Conservation (phyloP, 495 filamentous ascomycete species). For the Daldinia decipiens region DNA sequence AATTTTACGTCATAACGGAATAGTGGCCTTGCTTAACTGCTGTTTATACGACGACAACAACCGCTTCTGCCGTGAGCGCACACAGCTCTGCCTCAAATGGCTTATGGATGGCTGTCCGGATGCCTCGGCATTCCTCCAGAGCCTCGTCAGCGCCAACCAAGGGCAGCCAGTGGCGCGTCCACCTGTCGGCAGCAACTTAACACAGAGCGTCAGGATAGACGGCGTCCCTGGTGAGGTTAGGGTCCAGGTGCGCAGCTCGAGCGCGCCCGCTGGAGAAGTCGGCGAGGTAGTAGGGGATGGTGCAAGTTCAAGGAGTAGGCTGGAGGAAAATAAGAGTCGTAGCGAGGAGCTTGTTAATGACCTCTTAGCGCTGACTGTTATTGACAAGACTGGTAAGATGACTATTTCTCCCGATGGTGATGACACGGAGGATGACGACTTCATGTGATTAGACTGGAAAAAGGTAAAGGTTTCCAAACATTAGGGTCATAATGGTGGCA, state of each 20-base stretch:
- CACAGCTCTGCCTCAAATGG: constrained; percentile 89
- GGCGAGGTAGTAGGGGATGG: constrained; percentile 22
- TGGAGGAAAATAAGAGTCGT: constrained; percentile 49
- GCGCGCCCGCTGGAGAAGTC: constrained; percentile 38
- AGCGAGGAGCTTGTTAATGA: constrained; percentile 56
- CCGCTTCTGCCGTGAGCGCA: constrained; percentile 89
- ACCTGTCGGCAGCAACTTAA: constrained; percentile 14
- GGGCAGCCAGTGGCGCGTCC: constrained; percentile 18
- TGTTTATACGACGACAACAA: constrained; percentile 88
- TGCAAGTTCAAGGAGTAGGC: constrained; percentile 28
- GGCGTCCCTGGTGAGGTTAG: constrained; percentile 58
- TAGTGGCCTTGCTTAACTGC: constrained; percentile 86
- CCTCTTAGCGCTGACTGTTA: constrained; percentile 52
- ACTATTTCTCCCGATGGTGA: constrained; percentile 48
- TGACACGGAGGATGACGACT: constrained; percentile 60
- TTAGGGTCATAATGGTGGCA: background rate
- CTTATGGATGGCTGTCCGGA: constrained; percentile 84
- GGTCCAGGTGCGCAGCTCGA: constrained; percentile 52
- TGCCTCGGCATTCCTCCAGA: constrained; percentile 78
- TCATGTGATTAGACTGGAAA: constrained; percentile 45
- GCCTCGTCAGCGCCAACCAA: constrained; percentile 58
- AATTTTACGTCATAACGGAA: constrained; percentile 80
- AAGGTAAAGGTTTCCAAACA: background rate
- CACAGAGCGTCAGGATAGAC: constrained; percentile 53
- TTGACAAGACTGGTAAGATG: constrained; percentile 51